phyloP scores from a whole-genome alignment of 2,329 filamentous ascomycete species.

The Cytospora piceae region DNA sequence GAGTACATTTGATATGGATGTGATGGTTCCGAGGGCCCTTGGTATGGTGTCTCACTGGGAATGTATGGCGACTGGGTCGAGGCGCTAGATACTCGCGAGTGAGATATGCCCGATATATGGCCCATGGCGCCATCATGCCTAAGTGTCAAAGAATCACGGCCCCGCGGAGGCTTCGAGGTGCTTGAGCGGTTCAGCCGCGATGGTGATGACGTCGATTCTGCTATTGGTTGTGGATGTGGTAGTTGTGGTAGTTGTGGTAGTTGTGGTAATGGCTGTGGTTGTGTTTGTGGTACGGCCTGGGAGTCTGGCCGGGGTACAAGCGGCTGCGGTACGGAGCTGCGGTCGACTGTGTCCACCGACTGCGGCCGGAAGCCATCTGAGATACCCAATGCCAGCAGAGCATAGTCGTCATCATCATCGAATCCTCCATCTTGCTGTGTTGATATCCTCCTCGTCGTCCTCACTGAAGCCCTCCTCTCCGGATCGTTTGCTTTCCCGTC shows the following conservation, averaged over 20 bases:
- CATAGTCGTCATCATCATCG: conserved; percentile 27
- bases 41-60: conserved; percentile 65
- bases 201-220: conserved; percentile 9
- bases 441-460: conserved; percentile 27
- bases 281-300: not conserved
- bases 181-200: conserved; percentile 52
- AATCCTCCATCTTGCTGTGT: conserved; percentile 18
- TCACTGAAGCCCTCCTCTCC: conserved; percentile 29
- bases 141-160: conserved; percentile 54
- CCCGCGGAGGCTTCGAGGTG: conserved; percentile 56
- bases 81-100: conserved; percentile 38
- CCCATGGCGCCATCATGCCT: conserved; percentile 54
- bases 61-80: conserved; percentile 46
- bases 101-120: conserved; percentile 33
- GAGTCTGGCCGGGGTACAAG: conserved; percentile 10
- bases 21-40: conserved; percentile 72
- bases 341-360: conserved; percentile 6
- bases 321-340: conserved; percentile 3
- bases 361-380: conserved; percentile 29
- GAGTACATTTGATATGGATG: conserved; percentile 86
- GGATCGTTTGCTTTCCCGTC: conserved; percentile 25
- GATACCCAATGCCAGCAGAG: conserved; percentile 26
- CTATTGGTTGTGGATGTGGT: not conserved
- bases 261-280: not conserved
- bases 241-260: not conserved